Evolutionary conservation across 495 filamentous ascomycete species (phyloP).

Genomic region (Chaetomidium leptoderma): DNA sequence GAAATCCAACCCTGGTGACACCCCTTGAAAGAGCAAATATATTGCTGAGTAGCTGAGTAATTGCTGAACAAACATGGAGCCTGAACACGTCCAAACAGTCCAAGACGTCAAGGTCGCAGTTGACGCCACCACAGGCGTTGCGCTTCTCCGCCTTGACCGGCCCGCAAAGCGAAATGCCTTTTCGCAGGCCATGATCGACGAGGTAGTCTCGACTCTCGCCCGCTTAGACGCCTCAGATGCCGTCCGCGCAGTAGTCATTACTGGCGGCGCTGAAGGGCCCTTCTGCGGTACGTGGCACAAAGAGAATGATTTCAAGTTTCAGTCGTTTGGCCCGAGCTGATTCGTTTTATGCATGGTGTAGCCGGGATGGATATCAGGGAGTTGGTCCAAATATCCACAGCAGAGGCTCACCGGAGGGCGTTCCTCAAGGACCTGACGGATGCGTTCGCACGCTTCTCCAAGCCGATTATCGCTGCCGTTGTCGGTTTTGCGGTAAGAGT

Average conservation of each 20-base stretch:
- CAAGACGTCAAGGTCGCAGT: too few relatives aligned
- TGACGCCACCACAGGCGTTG: too few relatives aligned
- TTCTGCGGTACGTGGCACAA: slow-evolving; percentile 40
- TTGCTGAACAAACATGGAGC: too few relatives aligned
- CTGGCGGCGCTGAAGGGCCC: slow-evolving; percentile 31
- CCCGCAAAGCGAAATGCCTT: slow-evolving; percentile 41
- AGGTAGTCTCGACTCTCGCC: slow-evolving; percentile 28
- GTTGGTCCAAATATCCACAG: neutral
- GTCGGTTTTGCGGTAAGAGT: slow-evolving; percentile 31
- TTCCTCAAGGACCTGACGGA: slow-evolving; percentile 38
- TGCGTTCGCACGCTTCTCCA: slow-evolving; percentile 30
- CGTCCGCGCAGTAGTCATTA: slow-evolving; percentile 35
- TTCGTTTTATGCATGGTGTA: too few relatives aligned
- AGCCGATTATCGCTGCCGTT: slow-evolving; percentile 37
- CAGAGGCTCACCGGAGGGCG: neutral
- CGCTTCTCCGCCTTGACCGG: slow-evolving; percentile 36
- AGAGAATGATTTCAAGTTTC: too few relatives aligned
- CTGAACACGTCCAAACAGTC: slow-evolving; percentile 11
- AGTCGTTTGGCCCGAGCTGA: too few relatives aligned
- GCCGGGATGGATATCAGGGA: neutral
- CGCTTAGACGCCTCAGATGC: slow-evolving; percentile 6
- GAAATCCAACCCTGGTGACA: too few relatives aligned
- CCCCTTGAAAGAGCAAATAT: too few relatives aligned
- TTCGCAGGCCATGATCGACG: slow-evolving; percentile 31
- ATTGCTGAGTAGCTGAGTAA: too few relatives aligned